Evolutionary conservation across 1,284 basidiomycete genomes (phyloP), one percentile per base, ranked within the genome.

Genomic region (Cryptococcus hybrid): DNA sequence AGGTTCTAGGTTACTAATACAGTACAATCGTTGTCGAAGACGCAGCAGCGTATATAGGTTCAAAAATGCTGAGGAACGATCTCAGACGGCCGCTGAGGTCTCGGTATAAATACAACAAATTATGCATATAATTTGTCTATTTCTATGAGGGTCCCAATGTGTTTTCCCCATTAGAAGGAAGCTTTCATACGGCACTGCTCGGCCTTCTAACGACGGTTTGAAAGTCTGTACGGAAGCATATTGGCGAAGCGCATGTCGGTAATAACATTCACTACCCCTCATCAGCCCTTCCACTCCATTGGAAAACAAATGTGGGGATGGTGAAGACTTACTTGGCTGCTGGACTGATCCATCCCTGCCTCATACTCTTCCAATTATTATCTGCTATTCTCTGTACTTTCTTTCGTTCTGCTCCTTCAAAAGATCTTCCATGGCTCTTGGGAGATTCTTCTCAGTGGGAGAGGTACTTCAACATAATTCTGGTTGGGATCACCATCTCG

Each of bases 391-490:
- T 46, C 56, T 73, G 55, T 2, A 71, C 68, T n/a, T 61, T 52
- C 15, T 61, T 34, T 64, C 61, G 18, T 53, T 58, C 52, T 68
- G 60, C 1, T 54, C 53, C 11, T 52, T 44, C 15, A 75, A 43
- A 12, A 78, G 58, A 0, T 52, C 42, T 30, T 69, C 64, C 76
- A 79, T 79, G 7, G 65, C 67, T 24, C 57, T 52, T 1, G 73
- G 66, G 37, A 79, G 58, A 37, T 68, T 52, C 44, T 68, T 52
- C 36, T 55, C 54, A 63, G 63, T 48, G 54, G 69, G 48, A 56
- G 24, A 7, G 61, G 59, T 0, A 71, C 67, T 47, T 64, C 60
- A 51, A 78, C 69, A 52, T 78, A 71, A 59, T 79, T 79, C 46
- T 78, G 76, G 13, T 67, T 43, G 0, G 73, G 69, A 30, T 75